phyloP scores from a whole-genome alignment of 1,284 basidiomycete genomes.

The Rugosomyces carneus region DNA sequence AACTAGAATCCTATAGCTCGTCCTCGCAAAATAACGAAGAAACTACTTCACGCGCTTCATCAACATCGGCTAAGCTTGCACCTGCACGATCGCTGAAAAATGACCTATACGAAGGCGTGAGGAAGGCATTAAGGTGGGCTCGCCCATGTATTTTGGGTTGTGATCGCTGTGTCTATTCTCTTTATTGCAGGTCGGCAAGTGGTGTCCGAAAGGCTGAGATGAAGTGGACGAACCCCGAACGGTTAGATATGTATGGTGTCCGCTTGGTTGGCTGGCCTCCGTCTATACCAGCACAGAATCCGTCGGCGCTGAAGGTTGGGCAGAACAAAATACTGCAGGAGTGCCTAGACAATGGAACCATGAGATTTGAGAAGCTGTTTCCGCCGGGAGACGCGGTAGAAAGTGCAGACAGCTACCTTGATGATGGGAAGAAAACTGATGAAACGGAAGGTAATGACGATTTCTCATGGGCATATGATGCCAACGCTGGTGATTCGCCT shows the following conservation, averaged over 20 bases:
- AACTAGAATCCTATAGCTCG: conserved; percentile 18
- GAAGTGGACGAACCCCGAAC: conserved; percentile 64
- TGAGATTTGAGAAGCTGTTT: conserved; percentile 39
- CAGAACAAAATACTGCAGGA: conserved; percentile 51
- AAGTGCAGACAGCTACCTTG: conserved; percentile 2
- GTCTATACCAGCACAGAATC: conserved; percentile 50
- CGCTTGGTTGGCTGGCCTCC: conserved; percentile 57
- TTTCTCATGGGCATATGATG: conserved; percentile 38
- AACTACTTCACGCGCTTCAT: conserved; percentile 8
- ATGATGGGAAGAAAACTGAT: background rate
- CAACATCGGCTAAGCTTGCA: conserved; percentile 22
- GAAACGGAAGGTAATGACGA: conserved; percentile 21
- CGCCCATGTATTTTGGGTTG: background rate
- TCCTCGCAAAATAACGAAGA: conserved; percentile 6
- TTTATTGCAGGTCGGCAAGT: conserved; percentile 37
- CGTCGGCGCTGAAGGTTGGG: conserved; percentile 44
- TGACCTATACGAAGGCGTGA: conserved; percentile 47
- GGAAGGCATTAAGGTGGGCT: conserved; percentile 44
- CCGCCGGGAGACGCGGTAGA: conserved; percentile 3
- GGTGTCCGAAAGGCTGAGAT: conserved; percentile 61
- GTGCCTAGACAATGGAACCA: conserved; percentile 37
- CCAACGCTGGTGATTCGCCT: conserved; percentile 19
- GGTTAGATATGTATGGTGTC: conserved; percentile 50
- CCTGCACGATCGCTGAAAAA: conserved; percentile 39
- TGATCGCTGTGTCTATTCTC: conserved; percentile 1